Evolutionary conservation across 495 filamentous ascomycete genomes (phyloP), one percentile per base, ranked within the genome.

Genomic region (Penicillium psychrofluorescens): DNA sequence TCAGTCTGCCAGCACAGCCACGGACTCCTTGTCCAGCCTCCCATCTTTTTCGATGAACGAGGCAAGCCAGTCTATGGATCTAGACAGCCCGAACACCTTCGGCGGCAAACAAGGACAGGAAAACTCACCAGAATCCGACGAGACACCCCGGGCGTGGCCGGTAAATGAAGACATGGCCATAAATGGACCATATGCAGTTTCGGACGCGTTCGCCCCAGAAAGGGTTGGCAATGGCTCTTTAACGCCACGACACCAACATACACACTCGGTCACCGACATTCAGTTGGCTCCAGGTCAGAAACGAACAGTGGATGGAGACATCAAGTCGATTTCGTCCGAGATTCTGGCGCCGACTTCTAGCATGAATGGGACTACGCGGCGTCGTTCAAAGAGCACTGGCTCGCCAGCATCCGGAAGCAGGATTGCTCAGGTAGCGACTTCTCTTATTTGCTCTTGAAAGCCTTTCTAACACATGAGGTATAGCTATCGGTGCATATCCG

Each of bases 401-500:
- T 71, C 75, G 31, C 63, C 79, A 31, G 75, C 79, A 5, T 64
- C 75, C 40, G 72, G 74, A 33, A 84, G 74, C 51, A 81, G 77
- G 54, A 85, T 90, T 55, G 81, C 81, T 58, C 86, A 90, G 76
- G 86, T 88, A 77, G 56, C 63, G 67, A 27, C 8, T 30, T 15
- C 32, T 35, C 36, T 33, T 44, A 29, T 22, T 48, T 10, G n/a
- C 12, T 9, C 44, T 44, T 3, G 3, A 9, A 43, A 10, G 37
- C 27, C 30, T 36, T 58, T 41, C 45, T 54, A 38, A 66, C 41
- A 35, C 30, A 44, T 43, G 40, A 44, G 50, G 41, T 44, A 34
- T 54, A 94, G 84, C 62, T 92, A 36, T 87, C 88, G 29, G 76
- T 79, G 32, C 80, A 88, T 54, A 74, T 96, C 16, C 81, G 80